Evolutionary conservation across 495 filamentous ascomycete species (phyloP), one percentile per base, ranked within the genome.

Genomic region (Neurospora africana): DNA sequence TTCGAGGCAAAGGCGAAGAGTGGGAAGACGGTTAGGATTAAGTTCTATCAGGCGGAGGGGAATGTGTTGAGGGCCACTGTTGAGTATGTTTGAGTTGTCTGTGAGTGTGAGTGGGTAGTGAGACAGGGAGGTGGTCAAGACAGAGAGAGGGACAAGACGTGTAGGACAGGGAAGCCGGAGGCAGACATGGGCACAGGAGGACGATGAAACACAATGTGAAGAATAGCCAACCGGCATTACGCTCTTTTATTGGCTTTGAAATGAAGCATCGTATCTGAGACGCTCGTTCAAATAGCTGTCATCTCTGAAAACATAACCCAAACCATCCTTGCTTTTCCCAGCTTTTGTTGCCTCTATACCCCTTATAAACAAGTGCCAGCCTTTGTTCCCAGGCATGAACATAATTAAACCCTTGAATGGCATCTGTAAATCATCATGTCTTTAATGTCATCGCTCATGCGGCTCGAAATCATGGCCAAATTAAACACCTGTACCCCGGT

Each of bases 31-130:
- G 39, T 71, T 4, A 58, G n/a, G 41, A n/a, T 72, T 10, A 41
- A 41, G 68, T 58, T 70, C 69, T 58, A 74, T 37, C 30, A 38
- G 38, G 41, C 15, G 17, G 71, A 72, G 0, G 71, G 65, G 71
- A 78, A 44, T 71, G 37, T 35, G 11, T 70, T 72, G 68, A 71
- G 71, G 68, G 71, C 38, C 9, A 70, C 53, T 15, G 27, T 65
- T 10, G 53, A 65, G 15, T 65, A 65, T 65, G 21, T 58, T 58
- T 58, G 23, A 27, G 47, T 47, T 21, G n/a, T 13, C 21, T 23
- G n/a, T 3, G 43, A 47, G n/a, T 21, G 1, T 13, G 23, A 61
- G 53, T 61, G 23, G 13, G 13, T 17, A 23, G 23, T 30, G 47
- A 58, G 47, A 58, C 5, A 30, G 47, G 47, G 47, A 17, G 23